Base-by-base conservation (phyloP, 1,284 basidiomycete genomes). In the Dichomitus squalens region DNA sequence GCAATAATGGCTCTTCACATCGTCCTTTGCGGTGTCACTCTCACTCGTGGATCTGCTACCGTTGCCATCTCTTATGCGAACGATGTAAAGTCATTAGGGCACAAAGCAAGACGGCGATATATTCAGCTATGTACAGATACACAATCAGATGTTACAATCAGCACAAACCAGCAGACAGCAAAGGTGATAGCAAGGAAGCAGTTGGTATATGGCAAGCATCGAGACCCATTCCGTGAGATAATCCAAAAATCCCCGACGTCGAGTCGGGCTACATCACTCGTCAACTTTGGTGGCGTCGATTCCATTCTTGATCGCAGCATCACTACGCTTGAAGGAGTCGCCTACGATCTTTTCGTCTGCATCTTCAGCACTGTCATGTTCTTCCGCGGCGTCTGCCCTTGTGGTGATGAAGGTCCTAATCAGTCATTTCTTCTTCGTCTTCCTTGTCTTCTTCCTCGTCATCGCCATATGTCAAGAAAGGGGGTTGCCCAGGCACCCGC, bases 401-500 rank as follows among this genome's bases (percentile, higher is more conserved):
- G n/a, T n/a, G n/a, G n/a, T n/a, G n/a, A n/a, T n/a, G n/a, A n/a
- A n/a, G n/a, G n/a, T n/a, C n/a, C n/a, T n/a, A n/a, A n/a, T n/a
- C n/a, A n/a, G n/a, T n/a, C n/a, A n/a, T n/a, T n/a, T n/a, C n/a
- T n/a, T n/a, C 33, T 51, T 21, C 36, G 23, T 52, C 25, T 7
- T 23, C 33, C 18, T 41, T 33, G 29, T 1, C 40, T 20, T 27
- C 25, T 11, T 58, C 58, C 12, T 49, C 49, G 4, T 62, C 49
- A 23, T 51, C 61, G 18, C 47, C 52, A 9, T 58, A 53, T 0
- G 33, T 54, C 14, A 53, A 58, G 4, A 92, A 72, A 18, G 82
- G 76, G 6, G 83, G 76, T 67, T 92, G 89, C 31, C 74, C 79
- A 11, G 80, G 74, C 43, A 91, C 64, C 52, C 89, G 82, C 88